These are phyloP conservation scores for Penstemon barbatus DNA, from an alignment of 257 asterid genomes.

Conservation along the genomic window DNA sequence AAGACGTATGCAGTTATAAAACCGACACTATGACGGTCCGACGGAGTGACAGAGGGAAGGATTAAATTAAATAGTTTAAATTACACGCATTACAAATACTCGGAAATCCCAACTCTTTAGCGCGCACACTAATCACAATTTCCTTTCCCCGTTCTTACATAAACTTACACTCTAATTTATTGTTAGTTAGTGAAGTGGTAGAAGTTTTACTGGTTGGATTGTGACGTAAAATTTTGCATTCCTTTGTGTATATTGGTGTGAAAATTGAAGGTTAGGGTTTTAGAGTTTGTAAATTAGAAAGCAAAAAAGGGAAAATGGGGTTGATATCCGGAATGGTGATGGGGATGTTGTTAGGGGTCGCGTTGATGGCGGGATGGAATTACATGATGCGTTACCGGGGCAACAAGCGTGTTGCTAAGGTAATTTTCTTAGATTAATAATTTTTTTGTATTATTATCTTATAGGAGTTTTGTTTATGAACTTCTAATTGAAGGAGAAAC, in stretches of 20 bases:
- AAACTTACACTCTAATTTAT: too few relatives aligned
- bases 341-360: slow-evolving; percentile 91
- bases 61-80: too few relatives aligned
- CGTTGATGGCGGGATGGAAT: slow-evolving; percentile 83
- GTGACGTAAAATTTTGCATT: slow-evolving; percentile 22
- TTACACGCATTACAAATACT: too few relatives aligned
- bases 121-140: too few relatives aligned
- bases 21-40: too few relatives aligned
- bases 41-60: too few relatives aligned
- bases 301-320: slow-evolving; percentile 53
- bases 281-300: neutral
- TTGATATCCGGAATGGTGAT: slow-evolving; percentile 77
- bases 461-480: too few relatives aligned
- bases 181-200: too few relatives aligned
- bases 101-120: too few relatives aligned
- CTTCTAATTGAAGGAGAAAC: too few relatives aligned
- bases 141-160: too few relatives aligned
- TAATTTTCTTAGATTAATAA: slow-evolving; percentile 20
- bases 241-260: neutral
- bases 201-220: neutral
- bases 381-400: slow-evolving; percentile 77
- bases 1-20: too few relatives aligned
- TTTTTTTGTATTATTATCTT: neutral
- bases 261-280: slow-evolving; percentile 22
- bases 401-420: slow-evolving; percentile 84